Conservation (phyloP, 768 basidiomycete genomes). For the Naganishia vishniacii region DNA sequence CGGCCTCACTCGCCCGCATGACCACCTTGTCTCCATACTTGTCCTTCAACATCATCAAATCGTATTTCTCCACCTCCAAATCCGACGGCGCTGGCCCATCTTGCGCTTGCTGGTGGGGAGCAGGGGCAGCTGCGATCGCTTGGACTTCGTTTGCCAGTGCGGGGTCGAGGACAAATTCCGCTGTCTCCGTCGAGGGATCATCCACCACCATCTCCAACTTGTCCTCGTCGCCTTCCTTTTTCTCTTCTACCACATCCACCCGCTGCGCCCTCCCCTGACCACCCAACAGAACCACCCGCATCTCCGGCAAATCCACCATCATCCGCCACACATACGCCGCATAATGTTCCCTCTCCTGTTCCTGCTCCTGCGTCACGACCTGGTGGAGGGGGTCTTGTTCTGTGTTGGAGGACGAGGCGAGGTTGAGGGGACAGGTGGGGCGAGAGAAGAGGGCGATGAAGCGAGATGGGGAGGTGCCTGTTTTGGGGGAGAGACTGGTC, state of each 20-base stretch:
- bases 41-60: constrained; percentile 7
- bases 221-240: not conserved
- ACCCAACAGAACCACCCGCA: not conserved
- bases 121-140: not conserved
- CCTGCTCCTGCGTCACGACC: not conserved
- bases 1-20: constrained; percentile 3
- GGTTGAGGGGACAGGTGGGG: constrained; percentile 10
- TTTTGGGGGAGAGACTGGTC: too few relatives aligned
- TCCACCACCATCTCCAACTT: not conserved
- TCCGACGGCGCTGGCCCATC: not conserved
- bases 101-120: not conserved
- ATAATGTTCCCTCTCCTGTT: constrained; percentile 8
- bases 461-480: constrained; percentile 19
- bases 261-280: not conserved
- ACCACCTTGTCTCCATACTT: constrained; percentile 21
- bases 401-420: not conserved
- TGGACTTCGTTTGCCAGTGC: not conserved
- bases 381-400: not conserved
- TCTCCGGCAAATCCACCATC: not conserved
- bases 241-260: not conserved
- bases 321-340: constrained; percentile 23
- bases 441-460: constrained; percentile 21
- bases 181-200: too few relatives aligned
- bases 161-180: not conserved
- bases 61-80: constrained; percentile 1